Evolutionary conservation across 2,329 filamentous ascomycete genomes (phyloP).

Genomic region (Microsporum canis): DNA sequence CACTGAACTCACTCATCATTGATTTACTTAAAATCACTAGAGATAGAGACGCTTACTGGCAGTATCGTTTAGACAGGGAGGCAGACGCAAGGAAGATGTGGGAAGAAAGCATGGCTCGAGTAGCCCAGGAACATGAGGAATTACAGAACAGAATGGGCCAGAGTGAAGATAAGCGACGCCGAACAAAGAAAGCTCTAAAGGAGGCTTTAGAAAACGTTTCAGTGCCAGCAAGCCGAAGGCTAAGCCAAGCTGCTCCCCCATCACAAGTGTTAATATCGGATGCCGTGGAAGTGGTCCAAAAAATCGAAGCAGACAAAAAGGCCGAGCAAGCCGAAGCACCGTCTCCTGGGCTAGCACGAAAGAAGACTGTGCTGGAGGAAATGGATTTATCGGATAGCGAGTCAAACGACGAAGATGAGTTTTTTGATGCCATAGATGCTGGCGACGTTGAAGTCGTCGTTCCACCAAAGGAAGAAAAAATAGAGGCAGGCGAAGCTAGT

Average conservation of each 20-base stretch:
- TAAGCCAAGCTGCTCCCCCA: slow-evolving; percentile 17
- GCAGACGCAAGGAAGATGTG: slow-evolving; percentile 87
- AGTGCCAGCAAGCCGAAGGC: slow-evolving; percentile 31
- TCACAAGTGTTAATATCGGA: slow-evolving; percentile 26
- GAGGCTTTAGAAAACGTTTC: slow-evolving; percentile 60
- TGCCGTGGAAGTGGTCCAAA: slow-evolving; percentile 26
- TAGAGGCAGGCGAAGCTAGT: slow-evolving; percentile 34
- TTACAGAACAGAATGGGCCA: slow-evolving; percentile 79
- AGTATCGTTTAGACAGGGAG: slow-evolving; percentile 85
- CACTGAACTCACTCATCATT: slow-evolving; percentile 70
- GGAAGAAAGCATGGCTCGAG: slow-evolving; percentile 97
- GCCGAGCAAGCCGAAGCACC: slow-evolving; percentile 18
- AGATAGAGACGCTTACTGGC: slow-evolving; percentile 94
- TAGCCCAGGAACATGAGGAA: slow-evolving; percentile 88
- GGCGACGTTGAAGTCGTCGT: slow-evolving; percentile 56
- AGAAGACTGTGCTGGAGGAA: slow-evolving; percentile 55
- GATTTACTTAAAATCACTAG: slow-evolving; percentile 85
- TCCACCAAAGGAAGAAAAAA: slow-evolving; percentile 35
- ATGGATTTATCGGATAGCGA: slow-evolving; percentile 64
- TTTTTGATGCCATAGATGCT: slow-evolving; percentile 92
- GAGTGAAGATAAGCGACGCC: slow-evolving; percentile 77
- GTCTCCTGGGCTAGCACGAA: slow-evolving; percentile 34
- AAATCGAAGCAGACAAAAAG: slow-evolving; percentile 27
- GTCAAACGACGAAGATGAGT: slow-evolving; percentile 77
- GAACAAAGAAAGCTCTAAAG: slow-evolving; percentile 77